Conservation (phyloP, 139 green algal species). For the Chlamydomonas incerta region DNA sequence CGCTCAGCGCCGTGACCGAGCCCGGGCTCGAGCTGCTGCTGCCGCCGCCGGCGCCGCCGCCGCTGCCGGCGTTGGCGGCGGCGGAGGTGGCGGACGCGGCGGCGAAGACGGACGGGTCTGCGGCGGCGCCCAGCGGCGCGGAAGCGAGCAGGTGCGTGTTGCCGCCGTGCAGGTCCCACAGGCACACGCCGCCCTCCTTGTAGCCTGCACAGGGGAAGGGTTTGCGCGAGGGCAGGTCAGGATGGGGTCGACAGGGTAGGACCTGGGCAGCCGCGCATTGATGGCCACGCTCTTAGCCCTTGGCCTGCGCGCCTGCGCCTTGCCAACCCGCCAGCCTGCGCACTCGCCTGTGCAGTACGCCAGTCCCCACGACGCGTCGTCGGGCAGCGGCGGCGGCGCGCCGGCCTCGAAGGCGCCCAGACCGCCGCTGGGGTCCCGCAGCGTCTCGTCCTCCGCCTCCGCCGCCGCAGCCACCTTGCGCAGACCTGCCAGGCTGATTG, state of each 20-base stretch:
- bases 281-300: too few species aligned
- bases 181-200: slow-evolving; percentile 54
- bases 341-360: slow-evolving; percentile 29
- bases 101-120: not conserved
- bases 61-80: not conserved
- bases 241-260: not conserved
- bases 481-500: slow-evolving; percentile 18
- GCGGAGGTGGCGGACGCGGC: not conserved
- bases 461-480: slow-evolving; percentile 16
- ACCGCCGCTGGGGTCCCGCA: not conserved
- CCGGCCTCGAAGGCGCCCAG: slow-evolving; percentile 5
- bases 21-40: not conserved
- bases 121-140: slow-evolving; percentile 18
- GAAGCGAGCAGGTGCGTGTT: slow-evolving; percentile 43
- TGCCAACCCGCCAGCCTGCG: too few species aligned
- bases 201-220: slow-evolving; percentile 15
- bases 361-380: slow-evolving; percentile 11
- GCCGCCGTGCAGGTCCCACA: slow-evolving; percentile 57
- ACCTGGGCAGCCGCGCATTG: too few species aligned
- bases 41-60: not conserved
- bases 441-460: not conserved
- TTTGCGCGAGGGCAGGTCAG: not conserved
- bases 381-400: not conserved
- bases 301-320: too few species aligned
- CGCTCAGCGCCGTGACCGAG: slow-evolving; percentile 45